A percentile compares a stretch with the other conserved stretches of the same genome.
phyloP scores from a whole-genome alignment of 2,329 filamentous ascomycete species.

The Colletotrichum sp. region DNA sequence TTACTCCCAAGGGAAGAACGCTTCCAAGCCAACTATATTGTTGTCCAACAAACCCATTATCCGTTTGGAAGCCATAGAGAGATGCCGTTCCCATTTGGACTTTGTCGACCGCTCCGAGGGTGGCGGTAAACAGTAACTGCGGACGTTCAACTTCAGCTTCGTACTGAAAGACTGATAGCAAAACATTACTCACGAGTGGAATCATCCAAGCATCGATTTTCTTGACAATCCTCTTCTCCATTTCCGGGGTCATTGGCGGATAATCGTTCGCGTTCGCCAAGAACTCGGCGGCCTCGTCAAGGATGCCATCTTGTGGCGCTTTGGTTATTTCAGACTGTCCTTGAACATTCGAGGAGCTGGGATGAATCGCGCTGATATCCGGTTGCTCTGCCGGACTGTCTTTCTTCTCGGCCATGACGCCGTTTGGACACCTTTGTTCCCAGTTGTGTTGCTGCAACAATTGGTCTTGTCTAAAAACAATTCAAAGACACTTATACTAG shows the following conservation, averaged over 20 bases:
- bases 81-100: slow-evolving; percentile 31
- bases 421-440: background rate
- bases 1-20: background rate
- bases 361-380: background rate
- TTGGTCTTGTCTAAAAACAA: background rate
- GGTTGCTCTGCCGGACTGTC: background rate
- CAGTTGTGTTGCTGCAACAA: background rate
- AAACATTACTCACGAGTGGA: background rate
- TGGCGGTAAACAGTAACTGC: background rate
- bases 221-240: background rate
- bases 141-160: background rate
- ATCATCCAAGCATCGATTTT: background rate
- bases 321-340: background rate
- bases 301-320: background rate
- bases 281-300: background rate
- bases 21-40: background rate
- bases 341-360: background rate
- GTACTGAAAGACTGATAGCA: background rate
- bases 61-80: slow-evolving; percentile 27
- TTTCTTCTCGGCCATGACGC: background rate
- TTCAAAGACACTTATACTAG: background rate
- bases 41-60: slow-evolving; percentile 21
- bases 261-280: background rate
- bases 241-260: background rate
- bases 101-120: slow-evolving; percentile 28